phyloP scores from a whole-genome alignment of 2,329 filamentous ascomycete genomes.

The Mariannaea sp. region DNA sequence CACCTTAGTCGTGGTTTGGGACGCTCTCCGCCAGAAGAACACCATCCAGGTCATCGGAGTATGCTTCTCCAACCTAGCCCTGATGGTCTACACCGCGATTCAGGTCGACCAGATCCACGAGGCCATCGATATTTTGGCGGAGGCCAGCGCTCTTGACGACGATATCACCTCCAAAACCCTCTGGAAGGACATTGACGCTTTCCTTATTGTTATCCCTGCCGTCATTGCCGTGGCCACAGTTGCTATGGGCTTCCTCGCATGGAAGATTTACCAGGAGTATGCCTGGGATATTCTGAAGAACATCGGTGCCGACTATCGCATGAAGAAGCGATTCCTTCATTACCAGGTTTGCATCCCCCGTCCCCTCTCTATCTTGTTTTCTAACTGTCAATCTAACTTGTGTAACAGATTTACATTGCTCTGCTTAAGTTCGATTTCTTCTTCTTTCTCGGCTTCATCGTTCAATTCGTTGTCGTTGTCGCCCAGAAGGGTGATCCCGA shows the following conservation, averaged over 20 bases:
- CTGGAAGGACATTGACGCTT: conserved; percentile 73
- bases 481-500: conserved; percentile 71
- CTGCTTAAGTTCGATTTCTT: conserved; percentile 99
- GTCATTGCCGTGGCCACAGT: conserved; percentile 79
- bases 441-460: conserved; percentile 98
- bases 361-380: background rate
- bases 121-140: conserved; percentile 64
- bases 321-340: conserved; percentile 95
- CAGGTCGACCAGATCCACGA: conserved; percentile 88
- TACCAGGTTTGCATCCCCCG: conserved; percentile 73
- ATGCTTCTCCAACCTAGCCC: conserved; percentile 87
- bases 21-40: conserved; percentile 92
- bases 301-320: conserved; percentile 93
- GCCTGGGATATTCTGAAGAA: conserved; percentile 99
- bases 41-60: conserved; percentile 98
- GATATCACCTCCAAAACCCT: conserved; percentile 47
- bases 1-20: conserved; percentile 86
- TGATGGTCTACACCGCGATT: conserved; percentile 90
- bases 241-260: conserved; percentile 76
- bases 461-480: conserved; percentile 96
- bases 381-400: conserved; percentile 1
- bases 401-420: conserved; percentile 85
- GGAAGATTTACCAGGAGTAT: conserved; percentile 98
- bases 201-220: conserved; percentile 82
- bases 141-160: conserved; percentile 50